phyloP scores from a whole-genome alignment of 176 grass and related monocot genomes.

The Thalia dealbata region DNA sequence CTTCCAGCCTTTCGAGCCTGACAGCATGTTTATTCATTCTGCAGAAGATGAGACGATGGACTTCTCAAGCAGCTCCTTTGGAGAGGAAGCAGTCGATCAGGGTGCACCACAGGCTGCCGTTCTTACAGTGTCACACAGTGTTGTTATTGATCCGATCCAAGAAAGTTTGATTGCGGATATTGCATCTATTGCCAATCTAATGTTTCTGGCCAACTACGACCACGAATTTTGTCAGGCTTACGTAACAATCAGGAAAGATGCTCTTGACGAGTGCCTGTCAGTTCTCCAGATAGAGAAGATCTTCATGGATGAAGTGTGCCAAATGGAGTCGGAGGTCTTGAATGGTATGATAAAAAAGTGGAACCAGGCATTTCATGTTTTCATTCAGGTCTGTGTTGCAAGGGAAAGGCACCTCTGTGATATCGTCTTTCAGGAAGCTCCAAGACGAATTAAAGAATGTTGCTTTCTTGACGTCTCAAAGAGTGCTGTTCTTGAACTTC shows the following conservation, averaged over 20 bases:
- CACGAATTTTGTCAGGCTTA: constrained; percentile 73
- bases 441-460: constrained; percentile 35
- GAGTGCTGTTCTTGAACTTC: constrained; percentile 52
- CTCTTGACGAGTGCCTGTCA: constrained; percentile 50
- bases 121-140: constrained; percentile 31
- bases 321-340: constrained; percentile 47
- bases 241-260: constrained; percentile 49
- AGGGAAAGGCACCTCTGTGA: constrained; percentile 69
- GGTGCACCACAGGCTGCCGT: constrained; percentile 30
- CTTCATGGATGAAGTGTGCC: constrained; percentile 60
- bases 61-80: constrained; percentile 72
- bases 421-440: constrained; percentile 62
- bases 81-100: constrained; percentile 48
- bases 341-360: constrained; percentile 54
- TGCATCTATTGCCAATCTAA: constrained; percentile 67
- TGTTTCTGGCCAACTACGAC: constrained; percentile 61
- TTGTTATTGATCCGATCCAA: constrained; percentile 58
- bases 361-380: constrained; percentile 53
- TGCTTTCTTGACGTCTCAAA: constrained; percentile 86
- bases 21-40: constrained; percentile 48
- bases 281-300: constrained; percentile 49
- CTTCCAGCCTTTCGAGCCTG: constrained; percentile 47
- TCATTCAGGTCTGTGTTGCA: constrained; percentile 59
- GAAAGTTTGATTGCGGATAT: constrained; percentile 56
- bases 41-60: constrained; percentile 43